Base-by-base conservation (phyloP, 352 stramenopile species). In the Blastocystis sp. region DNA sequence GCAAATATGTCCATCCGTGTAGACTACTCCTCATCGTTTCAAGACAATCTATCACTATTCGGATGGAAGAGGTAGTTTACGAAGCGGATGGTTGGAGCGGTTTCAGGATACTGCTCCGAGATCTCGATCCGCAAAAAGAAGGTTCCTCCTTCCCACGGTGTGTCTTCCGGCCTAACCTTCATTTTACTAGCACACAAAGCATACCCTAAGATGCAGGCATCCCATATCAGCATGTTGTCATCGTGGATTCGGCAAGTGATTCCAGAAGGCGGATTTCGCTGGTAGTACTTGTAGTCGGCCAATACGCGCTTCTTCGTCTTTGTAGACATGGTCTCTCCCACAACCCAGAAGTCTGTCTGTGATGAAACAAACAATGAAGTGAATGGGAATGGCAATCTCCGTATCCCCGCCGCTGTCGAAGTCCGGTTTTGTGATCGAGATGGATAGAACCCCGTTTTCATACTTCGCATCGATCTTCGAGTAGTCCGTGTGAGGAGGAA, bases 101-200 rank as follows among this genome's bases (percentile, higher is more conserved):
- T 98, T 92, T 99, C 99, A n/a, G 97, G 97, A 91, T 99, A 99
- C 89, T 99, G 96, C 91, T 99, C 97, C 63, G 94, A 97, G 90
- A 99, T 99, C 91, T 99, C 95, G 28, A 71, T 93, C 90, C 76
- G 92, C 21, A 66, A 34, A 59, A 68, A 88, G 7, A 66, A 94
- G 11, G 90, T 94, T 7, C 95, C 95, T 28, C 97, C 97, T 91
- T 99, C 97, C 96, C 96, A 99, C 6, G 97, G 96, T 57, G 97
- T 99, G 90, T 99, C 97, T 90, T 98, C 96, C 2, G 97, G 97
- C 54, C 96, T 97, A 90, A 38, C 68, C 0, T 70, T 40, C 60
- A 19, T 48, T 28, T 9, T 19, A 68, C n/a, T 79, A 24, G 52
- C 14, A 81, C 34, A 9, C 21, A 10, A 9, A 70, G 66, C 90